Evolutionary conservation across 148 eudicot species (phyloP), one percentile per base, ranked within the genome.

Genomic region (Limonium bicolor): DNA sequence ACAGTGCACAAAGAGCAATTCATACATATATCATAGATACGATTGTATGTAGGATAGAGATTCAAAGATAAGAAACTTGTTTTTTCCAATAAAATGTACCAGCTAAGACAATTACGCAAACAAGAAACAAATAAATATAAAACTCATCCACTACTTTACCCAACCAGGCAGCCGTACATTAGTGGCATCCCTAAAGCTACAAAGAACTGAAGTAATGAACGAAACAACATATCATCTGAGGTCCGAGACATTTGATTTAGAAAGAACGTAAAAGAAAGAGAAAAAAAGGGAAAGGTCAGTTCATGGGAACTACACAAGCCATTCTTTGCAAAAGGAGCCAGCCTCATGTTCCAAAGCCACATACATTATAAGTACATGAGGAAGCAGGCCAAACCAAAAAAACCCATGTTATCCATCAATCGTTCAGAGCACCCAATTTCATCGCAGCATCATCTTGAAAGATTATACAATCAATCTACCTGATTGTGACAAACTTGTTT

Each of bases 401-500:
- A 41, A 29, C 46, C 46, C 14, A 16, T 41, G 46, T 41, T 41
- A n/a, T n/a, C n/a, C n/a, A n/a, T n/a, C n/a, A n/a, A n/a, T n/a
- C n/a, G n/a, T n/a, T n/a, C n/a, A n/a, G n/a, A n/a, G n/a, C n/a
- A n/a, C n/a, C n/a, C n/a, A n/a, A n/a, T n/a, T n/a, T n/a, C n/a
- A n/a, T n/a, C n/a, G n/a, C n/a, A n/a, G n/a, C n/a, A n/a, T n/a
- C n/a, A n/a, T n/a, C n/a, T n/a, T n/a, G n/a, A n/a, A n/a, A n/a
- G n/a, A n/a, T n/a, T n/a, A n/a, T n/a, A n/a, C n/a, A n/a, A n/a
- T n/a, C n/a, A 44, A 51, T 38, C 56, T 51, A 26, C 56, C 56
- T 27, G 56, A 52, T 52, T 12, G 56, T 52, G 24, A 52, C 56
- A 14, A 52, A 52, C 36, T 52, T 52, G 47, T 52, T 52, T 36